A percentile compares a stretch with the other conserved stretches of the same genome.
Evolutionary conservation across 139 green algal species (phyloP).

Genomic region (Dunaliella primolecta): DNA sequence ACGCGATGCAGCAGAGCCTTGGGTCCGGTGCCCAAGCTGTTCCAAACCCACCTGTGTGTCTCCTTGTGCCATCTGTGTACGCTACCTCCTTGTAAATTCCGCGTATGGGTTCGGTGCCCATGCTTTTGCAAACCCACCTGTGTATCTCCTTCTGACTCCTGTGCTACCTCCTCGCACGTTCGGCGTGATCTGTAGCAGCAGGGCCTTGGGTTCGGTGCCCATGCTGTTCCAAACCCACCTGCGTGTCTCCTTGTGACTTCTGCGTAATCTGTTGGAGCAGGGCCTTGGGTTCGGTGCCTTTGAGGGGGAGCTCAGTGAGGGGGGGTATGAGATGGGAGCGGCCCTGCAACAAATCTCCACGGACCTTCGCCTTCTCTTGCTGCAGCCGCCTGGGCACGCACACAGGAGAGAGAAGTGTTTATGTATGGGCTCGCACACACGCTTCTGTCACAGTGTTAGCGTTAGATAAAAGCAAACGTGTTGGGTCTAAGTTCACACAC

Average conservation of each 20-base stretch:
- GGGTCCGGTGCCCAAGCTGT: too few species aligned
- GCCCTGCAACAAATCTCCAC: neutral
- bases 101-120: neutral
- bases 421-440: neutral
- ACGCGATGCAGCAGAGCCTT: too few species aligned
- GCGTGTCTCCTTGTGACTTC: slow-evolving; percentile 13
- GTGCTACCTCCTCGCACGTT: too few species aligned
- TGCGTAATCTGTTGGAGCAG: slow-evolving; percentile 11
- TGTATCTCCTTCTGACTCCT: too few species aligned
- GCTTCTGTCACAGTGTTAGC: too few species aligned
- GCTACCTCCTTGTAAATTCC: too few species aligned
- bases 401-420: neutral
- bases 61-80: slow-evolving; percentile 1
- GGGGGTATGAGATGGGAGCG: neutral
- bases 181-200: too few species aligned
- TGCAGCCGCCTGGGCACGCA: neutral
- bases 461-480: too few species aligned
- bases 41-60: slow-evolving; percentile 20
- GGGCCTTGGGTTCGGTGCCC: too few species aligned
- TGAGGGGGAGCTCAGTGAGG: neutral
- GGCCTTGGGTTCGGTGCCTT: neutral
- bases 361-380: slow-evolving; percentile 24
- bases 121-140: too few species aligned
- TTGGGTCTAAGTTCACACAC: too few species aligned
- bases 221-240: slow-evolving; percentile 12